Evolutionary conservation across 2,329 filamentous ascomycete species (phyloP), one percentile per base, ranked within the genome.

Genomic region (Trichophyton rubrum): DNA sequence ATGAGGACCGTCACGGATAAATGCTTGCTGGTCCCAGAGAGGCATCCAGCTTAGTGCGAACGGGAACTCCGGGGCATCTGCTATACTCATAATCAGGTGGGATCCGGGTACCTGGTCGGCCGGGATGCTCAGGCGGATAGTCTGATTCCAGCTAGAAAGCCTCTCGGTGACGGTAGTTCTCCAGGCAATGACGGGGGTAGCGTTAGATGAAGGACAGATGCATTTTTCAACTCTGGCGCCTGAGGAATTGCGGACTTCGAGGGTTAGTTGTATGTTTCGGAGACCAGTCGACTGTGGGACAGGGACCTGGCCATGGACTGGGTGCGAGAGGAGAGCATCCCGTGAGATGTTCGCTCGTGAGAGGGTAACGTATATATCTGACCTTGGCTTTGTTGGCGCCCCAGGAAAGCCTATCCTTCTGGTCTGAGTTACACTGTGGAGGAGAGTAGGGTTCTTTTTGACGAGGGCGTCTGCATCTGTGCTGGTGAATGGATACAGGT

Each of bases 21-120:
- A 99, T 0, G 93, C 92, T 62, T 90, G 85, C 24, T 89, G 84
- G 58, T 92, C 88, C 93, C 95, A 99, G 1, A 99, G 79, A 0
- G 93, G 93, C 78, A 99, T 86, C 80, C 95, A 91, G 13, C 89
- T 89, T 49, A 97, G 80, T 1, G 93, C 92, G 71, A 97, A 96
- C 0, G 93, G 90, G 53, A 89, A 86, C 60, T 87, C 86, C 0
- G 92, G 90, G 58, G 88, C 83, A 74, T 97, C 90, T 7, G 90
- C 86, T 60, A 99, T 77, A 66, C 89, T 91, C 82, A 99, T 88
- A 38, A 95, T 88, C 27, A 97, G 78, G 75, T 99, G 93, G 9
- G 88, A 86, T 22, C 84, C 84, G 1, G 86, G 81, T 0, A 99
- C 92, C 65, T 96, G 87, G 58, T 88, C 81, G 0, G 89, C 85